A percentile compares a stretch with the other conserved stretches of the same genome.
Conservation (phyloP, 805 yeast genomes). For the Ogataea kodamae region DNA sequence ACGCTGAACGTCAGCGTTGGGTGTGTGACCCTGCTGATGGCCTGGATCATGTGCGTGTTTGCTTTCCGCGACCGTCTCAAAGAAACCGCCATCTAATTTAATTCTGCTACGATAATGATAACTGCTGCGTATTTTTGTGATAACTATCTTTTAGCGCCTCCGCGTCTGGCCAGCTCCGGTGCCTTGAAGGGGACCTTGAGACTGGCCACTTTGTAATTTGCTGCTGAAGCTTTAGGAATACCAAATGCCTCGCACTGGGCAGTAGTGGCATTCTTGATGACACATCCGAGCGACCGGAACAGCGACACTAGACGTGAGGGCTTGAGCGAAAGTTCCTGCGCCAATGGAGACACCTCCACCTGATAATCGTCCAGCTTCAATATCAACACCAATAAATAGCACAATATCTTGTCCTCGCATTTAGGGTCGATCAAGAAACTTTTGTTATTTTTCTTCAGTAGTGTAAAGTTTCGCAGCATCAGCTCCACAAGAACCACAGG, state of each 20-base stretch:
- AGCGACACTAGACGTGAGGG: conserved; percentile 67
- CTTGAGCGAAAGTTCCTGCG: conserved; percentile 78
- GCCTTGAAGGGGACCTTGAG: conserved; percentile 85
- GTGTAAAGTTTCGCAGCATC: conserved; percentile 67
- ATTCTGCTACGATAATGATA: conserved; percentile 8
- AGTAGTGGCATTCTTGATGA: conserved; percentile 63
- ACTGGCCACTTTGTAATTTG: conserved; percentile 72
- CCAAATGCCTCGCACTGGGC: conserved; percentile 75
- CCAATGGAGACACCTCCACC: conserved; percentile 75
- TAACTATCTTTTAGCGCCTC: conserved; percentile 11
- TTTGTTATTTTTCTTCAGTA: conserved; percentile 64
- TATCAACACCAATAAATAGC: conserved; percentile 68
- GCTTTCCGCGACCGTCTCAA: conserved; percentile 54
- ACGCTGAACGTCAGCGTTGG: conserved; percentile 87
- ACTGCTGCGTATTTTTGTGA: neutral
- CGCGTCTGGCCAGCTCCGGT: conserved; percentile 76
- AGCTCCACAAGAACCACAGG: conserved; percentile 74
- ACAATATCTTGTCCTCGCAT: conserved; percentile 79
- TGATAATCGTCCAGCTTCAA: conserved; percentile 74
- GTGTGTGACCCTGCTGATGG: conserved; percentile 71
- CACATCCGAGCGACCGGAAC: conserved; percentile 80
- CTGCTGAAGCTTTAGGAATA: conserved; percentile 48
- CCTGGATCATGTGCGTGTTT: conserved; percentile 76
- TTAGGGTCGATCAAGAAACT: conserved; percentile 83
- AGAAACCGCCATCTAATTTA: conserved; percentile 6